phyloP scores from a whole-genome alignment of 2,329 filamentous ascomycete species.

The Lachnellula occidentalis region DNA sequence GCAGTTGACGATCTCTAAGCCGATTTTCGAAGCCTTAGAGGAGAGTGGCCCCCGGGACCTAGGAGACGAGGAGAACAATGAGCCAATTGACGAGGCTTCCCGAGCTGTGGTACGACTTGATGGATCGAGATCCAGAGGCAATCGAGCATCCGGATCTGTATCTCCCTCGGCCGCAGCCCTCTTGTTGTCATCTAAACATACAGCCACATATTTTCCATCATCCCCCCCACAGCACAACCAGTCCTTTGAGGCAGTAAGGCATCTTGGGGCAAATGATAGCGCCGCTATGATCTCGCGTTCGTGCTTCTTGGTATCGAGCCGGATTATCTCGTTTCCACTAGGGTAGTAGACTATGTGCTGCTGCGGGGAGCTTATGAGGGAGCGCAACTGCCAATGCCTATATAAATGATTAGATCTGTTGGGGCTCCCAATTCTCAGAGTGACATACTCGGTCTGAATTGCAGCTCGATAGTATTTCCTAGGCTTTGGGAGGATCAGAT shows the following conservation, averaged over 20 bases:
- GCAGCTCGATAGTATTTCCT: conserved; percentile 63
- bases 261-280: conserved; percentile 71
- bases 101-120: conserved; percentile 16
- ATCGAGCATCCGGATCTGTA: conserved; percentile 49
- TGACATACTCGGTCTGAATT: conserved; percentile 58
- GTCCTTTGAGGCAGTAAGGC: conserved; percentile 77
- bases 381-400: conserved; percentile 84
- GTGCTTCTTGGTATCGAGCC: conserved; percentile 61
- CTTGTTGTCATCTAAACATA: conserved; percentile 23
- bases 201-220: conserved; percentile 67
- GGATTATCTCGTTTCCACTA: conserved; percentile 64
- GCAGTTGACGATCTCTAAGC: conserved; percentile 59
- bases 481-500: conserved; percentile 53
- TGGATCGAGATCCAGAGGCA: conserved; percentile 46
- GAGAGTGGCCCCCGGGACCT: conserved; percentile 25
- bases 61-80: conserved; percentile 8
- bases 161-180: conserved; percentile 6
- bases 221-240: conserved; percentile 91
- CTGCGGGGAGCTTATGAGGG: conserved; percentile 78
- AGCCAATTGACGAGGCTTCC: conserved; percentile 7
- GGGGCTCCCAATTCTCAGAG: conserved; percentile 10
- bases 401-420: background rate
- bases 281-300: conserved; percentile 69
- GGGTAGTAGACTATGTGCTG: conserved; percentile 81
- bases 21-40: conserved; percentile 49